Evolutionary conservation across 345 rosid species (phyloP).

Genomic region (Boechera stricta): DNA sequence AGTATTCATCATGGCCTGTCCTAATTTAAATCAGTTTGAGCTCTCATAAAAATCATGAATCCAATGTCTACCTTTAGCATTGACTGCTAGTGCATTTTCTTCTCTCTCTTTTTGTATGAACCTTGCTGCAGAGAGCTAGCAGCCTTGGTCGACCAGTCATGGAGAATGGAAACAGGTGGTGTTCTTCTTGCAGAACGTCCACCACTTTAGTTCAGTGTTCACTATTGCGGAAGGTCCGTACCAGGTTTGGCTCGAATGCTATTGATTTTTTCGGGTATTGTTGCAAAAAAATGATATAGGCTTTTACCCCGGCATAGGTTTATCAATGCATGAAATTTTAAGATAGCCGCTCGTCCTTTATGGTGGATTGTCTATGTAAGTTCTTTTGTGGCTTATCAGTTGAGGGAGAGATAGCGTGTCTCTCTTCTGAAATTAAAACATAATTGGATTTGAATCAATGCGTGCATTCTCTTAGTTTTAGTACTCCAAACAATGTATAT

Average conservation of each 20-base stretch:
- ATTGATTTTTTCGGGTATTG: slow-evolving; percentile 3
- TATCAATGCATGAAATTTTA: slow-evolving; percentile 28
- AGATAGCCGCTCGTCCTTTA: slow-evolving; percentile 7
- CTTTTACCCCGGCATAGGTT: background rate
- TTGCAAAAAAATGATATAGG: slow-evolving; percentile 29
- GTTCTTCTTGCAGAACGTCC: slow-evolving; percentile 61
- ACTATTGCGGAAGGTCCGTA: slow-evolving; percentile 28
- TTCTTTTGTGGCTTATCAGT: slow-evolving; percentile 18
- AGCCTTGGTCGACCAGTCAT: slow-evolving; percentile 76
- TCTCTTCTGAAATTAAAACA: slow-evolving; percentile 15
- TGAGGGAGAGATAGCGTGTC: slow-evolving; percentile 3
- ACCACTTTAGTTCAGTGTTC: slow-evolving; percentile 48
- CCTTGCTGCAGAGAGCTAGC: slow-evolving; percentile 65
- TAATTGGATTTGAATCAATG: slow-evolving; percentile 20
- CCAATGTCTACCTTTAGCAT: background rate
- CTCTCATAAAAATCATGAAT: background rate
- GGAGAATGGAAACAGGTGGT: slow-evolving; percentile 97
- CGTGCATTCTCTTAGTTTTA: slow-evolving; percentile 10
- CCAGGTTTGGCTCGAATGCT: slow-evolving; percentile 46
- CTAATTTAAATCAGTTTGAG: background rate
- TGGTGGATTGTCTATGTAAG: slow-evolving; percentile 18
- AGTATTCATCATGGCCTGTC: background rate
- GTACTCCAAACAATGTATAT: slow-evolving; percentile 12
- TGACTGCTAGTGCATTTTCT: slow-evolving; percentile 13
- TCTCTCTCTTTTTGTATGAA: slow-evolving; percentile 17